Evolutionary conservation across 2,329 filamentous ascomycete species (phyloP).

Genomic region (Emergomyces orientalis): DNA sequence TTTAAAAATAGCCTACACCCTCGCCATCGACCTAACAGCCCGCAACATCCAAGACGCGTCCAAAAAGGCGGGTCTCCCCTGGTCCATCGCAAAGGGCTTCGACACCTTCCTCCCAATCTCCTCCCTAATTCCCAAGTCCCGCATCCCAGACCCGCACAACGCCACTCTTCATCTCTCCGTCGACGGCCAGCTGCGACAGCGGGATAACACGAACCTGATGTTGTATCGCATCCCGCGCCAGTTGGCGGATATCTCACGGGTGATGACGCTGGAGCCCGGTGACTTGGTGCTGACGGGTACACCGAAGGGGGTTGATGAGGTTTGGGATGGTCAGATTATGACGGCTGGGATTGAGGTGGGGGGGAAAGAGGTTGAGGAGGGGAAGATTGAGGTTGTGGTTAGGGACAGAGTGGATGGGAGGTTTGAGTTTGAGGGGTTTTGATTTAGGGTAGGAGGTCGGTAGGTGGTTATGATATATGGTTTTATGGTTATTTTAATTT

Average conservation of each 20-base stretch:
- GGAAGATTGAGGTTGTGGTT: slow-evolving; percentile 71
- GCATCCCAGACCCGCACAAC: slow-evolving; percentile 78
- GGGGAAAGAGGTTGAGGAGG: slow-evolving; percentile 77
- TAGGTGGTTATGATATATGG: too few species aligned
- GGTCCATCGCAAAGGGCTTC: slow-evolving; percentile 94
- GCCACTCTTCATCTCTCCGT: slow-evolving; percentile 78
- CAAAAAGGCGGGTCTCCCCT: slow-evolving; percentile 92
- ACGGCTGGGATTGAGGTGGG: slow-evolving; percentile 68
- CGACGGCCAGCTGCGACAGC: slow-evolving; percentile 68
- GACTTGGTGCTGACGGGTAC: slow-evolving; percentile 96
- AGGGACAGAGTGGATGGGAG: slow-evolving; percentile 61
- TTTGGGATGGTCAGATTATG: slow-evolving; percentile 79
- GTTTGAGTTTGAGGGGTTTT: slow-evolving; percentile 67
- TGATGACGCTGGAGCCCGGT: slow-evolving; percentile 87
- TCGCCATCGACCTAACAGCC: slow-evolving; percentile 95
- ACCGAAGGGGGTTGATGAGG: slow-evolving; percentile 85
- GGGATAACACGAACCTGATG: slow-evolving; percentile 88
- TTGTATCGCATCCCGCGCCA: slow-evolving; percentile 82
- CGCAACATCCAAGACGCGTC: slow-evolving; percentile 93
- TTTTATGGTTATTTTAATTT: neutral
- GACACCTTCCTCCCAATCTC: slow-evolving; percentile 93
- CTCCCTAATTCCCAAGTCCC: slow-evolving; percentile 66
- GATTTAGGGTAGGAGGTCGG: slow-evolving; percentile 28
- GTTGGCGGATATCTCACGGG: slow-evolving; percentile 81
- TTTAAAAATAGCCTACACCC: slow-evolving; percentile 58